Evolutionary conservation across 2,329 filamentous ascomycete species (phyloP), one percentile per base, ranked within the genome.

Genomic region (Diaporthe aspalathi): DNA sequence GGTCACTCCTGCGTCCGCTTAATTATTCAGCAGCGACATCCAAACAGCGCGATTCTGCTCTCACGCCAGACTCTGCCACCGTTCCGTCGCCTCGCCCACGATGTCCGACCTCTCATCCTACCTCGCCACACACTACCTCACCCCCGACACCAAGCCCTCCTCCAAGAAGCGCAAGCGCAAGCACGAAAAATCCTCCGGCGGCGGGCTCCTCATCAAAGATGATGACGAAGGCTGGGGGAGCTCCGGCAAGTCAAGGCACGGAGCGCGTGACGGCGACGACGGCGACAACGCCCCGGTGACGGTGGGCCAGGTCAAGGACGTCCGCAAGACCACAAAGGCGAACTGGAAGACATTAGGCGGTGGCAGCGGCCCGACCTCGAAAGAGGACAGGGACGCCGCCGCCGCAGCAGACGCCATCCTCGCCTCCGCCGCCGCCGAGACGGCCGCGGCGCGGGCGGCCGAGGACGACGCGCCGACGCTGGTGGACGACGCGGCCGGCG

Each of bases 101-200:
- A 90, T 89, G 88, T 84, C 85, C 73, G 87, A 90, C 75, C 88
- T 98, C 75, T 91, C 94, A 71, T 90, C 91, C 78, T 99, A 98
- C 79, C 89, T 99, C 45, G 95, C 95, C 47, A 92, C 94, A 74
- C 96, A 94, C 81, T 99, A 99, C 80, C 91, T 99, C 63, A 93
- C 88, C 1, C 60, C 72, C 50, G 87, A 90, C 73, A 81, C 85
- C 7, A 89, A 88, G 74, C 85, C 88, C 22, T 77, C 75, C 22
- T 76, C 83, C 62, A 91, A 91, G 78, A 92, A 91, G 79, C 86
- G 88, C 73, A 92, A 92, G 82, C 86, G 88, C 77, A 91, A 91
- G 79, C 81, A 86, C 70, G 77, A 78, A 38, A 77, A 78, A 35
- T 77, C 80, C 66, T 73, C 80, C 65, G 79, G 81, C 47, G 76